Percentiles rank a stretch among this genome's conserved stretches.
These are phyloP conservation scores for Trichoderma asperelloides DNA, from an alignment of 495 filamentous ascomycete species.

Conservation along the genomic window DNA sequence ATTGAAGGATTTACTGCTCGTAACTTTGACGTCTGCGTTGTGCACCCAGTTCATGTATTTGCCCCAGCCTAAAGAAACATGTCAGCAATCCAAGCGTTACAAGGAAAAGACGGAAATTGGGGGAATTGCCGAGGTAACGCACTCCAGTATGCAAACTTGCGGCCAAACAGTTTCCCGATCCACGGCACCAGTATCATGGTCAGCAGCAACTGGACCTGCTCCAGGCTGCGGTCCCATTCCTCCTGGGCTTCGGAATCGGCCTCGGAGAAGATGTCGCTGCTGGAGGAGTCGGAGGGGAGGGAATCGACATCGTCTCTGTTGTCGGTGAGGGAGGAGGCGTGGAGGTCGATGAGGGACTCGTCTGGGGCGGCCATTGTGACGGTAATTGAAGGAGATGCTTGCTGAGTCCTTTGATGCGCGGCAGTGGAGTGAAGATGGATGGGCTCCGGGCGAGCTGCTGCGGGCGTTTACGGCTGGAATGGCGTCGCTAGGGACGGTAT, in stretches of 20 bases:
- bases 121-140: conserved; percentile 18
- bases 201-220: conserved; percentile 84
- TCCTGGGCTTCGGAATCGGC: conserved; percentile 75
- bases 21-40: conserved; percentile 42
- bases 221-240: conserved; percentile 87
- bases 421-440: not conserved
- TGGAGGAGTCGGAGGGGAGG: conserved; percentile 63
- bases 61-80: conserved; percentile 36
- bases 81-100: not conserved
- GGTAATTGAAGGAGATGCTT: conserved; percentile 12
- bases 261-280: conserved; percentile 47
- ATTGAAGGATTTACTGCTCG: conserved; percentile 49
- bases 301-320: conserved; percentile 64
- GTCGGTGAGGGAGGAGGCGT: conserved; percentile 28
- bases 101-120: not conserved
- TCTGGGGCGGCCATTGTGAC: conserved; percentile 31
- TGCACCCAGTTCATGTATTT: conserved; percentile 52
- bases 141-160: conserved; percentile 97
- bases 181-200: conserved; percentile 93
- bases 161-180: conserved; percentile 83
- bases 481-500: not conserved
- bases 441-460: not conserved
- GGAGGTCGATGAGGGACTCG: conserved; percentile 33
- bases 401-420: not conserved
- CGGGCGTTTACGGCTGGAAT: not conserved